A percentile compares a stretch with the other conserved stretches of the same genome.
phyloP scores from a whole-genome alignment of 2,329 filamentous ascomycete species.

The Aschersonia sp. region DNA sequence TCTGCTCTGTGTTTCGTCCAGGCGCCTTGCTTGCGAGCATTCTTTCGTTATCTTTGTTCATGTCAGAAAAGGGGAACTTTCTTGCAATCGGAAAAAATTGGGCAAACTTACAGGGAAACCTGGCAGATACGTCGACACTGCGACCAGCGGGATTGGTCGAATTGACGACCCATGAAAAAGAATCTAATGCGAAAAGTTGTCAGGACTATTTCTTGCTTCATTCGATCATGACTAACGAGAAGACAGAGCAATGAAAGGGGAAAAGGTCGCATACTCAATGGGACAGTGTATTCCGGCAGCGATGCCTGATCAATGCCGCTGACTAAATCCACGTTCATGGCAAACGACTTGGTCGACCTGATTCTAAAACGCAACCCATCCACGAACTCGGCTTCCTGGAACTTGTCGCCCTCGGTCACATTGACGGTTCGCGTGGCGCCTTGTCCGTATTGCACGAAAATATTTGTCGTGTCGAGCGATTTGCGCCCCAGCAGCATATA shows the following conservation, averaged over 20 bases:
- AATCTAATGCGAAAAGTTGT: neutral
- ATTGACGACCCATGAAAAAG: constrained; percentile 1
- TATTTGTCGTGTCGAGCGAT: constrained; percentile 12
- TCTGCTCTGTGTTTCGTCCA: neutral
- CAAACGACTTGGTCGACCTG: neutral
- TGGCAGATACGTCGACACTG: neutral
- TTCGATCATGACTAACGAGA: too few relatives aligned
- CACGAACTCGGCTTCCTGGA: constrained; percentile 13
- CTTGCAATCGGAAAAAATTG: neutral
- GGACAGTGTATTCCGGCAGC: neutral
- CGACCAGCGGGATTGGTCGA: neutral
- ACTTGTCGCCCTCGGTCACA: constrained; percentile 10
- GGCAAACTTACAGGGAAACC: neutral
- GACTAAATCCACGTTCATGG: constrained; percentile 2
- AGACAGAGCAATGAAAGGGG: neutral
- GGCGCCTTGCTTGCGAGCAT: neutral
- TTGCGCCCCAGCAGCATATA: constrained; percentile 15
- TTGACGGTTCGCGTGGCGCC: constrained; percentile 15
- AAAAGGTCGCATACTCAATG: neutral
- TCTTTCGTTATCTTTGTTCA: neutral
- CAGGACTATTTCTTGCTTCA: neutral
- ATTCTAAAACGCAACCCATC: constrained; percentile 12
- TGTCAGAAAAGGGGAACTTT: neutral
- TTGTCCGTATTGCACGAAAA: constrained; percentile 18
- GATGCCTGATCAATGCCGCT: neutral